Base-by-base conservation (phyloP, 257 asterid species). In the Lycium barbarum region DNA sequence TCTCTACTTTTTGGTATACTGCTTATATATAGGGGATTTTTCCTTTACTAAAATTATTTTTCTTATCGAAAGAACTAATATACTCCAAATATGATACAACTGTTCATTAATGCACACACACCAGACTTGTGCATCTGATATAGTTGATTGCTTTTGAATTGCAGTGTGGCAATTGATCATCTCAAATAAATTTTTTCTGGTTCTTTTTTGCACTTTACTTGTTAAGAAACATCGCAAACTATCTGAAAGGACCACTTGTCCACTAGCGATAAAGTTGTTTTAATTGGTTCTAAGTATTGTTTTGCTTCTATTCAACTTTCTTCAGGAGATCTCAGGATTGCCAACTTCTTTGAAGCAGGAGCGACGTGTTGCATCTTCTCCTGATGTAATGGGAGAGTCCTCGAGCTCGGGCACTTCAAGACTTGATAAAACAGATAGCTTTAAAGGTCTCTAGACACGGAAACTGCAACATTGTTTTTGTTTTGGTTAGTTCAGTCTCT, bases 251-350 rank as follows among this genome's bases (percentile, higher is more conserved):
- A 14, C 20, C 22, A 35, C 49, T 67, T 17, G 0, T 13, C 2
- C 49, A 35, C 49, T 35, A 35, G 74, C 12, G 2, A 35, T 67
- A 67, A 35, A 67, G 62, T 55, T 55, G 62, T 15, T 55, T 15
- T 15, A 6, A 35, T 35, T 35, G n/a, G 0, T 33, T 11, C 12
- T 14, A 67, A 67, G 73, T 65, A 33, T 36, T 68, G 76, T 36
- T 68, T 55, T 55, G n/a, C 73, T 66, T 14, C 73, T 13, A 66
- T 36, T 49, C 81, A 22, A 63, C 20, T 43, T 83, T 79, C 51
- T 86, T 58, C 97, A 94, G 98, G 98, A 93, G 88, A 89, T 91
- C 43, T 94, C 98, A 6, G 98, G 98, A 63, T 80, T 95, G 88
- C 98, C 96, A 18, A 92, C 95, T 82, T 87, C 93, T 62, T 79